phyloP scores from a whole-genome alignment of 768 basidiomycete species.

The Tulasnella sp. region DNA sequence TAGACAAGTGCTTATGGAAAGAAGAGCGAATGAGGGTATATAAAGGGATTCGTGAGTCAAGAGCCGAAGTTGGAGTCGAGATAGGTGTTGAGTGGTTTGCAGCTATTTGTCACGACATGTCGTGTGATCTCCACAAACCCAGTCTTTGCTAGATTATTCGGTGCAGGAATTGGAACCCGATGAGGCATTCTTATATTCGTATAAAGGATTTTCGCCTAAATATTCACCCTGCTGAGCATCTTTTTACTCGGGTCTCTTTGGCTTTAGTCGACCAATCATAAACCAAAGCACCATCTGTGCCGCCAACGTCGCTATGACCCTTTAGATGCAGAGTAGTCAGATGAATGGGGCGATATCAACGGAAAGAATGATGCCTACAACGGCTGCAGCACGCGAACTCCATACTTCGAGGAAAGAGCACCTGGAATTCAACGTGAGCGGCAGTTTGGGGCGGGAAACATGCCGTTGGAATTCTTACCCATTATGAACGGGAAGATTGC shows the following conservation, averaged over 20 bases:
- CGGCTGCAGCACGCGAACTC: slow-evolving; percentile 58
- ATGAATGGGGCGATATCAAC: not conserved
- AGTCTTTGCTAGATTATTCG: not conserved
- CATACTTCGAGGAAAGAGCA: slow-evolving; percentile 58
- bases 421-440: not conserved
- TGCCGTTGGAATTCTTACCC: not conserved
- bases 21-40: not conserved
- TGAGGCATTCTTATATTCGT: not conserved
- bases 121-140: not conserved
- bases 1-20: not conserved
- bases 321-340: not conserved
- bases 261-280: not conserved
- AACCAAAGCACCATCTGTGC: slow-evolving; percentile 54
- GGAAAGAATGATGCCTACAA: slow-evolving; percentile 45
- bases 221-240: not conserved
- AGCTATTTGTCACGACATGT: not conserved
- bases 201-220: not conserved
- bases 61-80: not conserved
- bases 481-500: slow-evolving; percentile 65
- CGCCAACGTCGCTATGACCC: slow-evolving; percentile 59
- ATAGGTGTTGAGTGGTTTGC: not conserved
- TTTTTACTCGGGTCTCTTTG: slow-evolving; percentile 4
- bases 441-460: not conserved
- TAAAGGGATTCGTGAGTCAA: not conserved
- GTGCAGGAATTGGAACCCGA: not conserved